Evolutionary conservation across 148 eudicot genomes (phyloP).

Genomic region (Nyssa sinensis): DNA sequence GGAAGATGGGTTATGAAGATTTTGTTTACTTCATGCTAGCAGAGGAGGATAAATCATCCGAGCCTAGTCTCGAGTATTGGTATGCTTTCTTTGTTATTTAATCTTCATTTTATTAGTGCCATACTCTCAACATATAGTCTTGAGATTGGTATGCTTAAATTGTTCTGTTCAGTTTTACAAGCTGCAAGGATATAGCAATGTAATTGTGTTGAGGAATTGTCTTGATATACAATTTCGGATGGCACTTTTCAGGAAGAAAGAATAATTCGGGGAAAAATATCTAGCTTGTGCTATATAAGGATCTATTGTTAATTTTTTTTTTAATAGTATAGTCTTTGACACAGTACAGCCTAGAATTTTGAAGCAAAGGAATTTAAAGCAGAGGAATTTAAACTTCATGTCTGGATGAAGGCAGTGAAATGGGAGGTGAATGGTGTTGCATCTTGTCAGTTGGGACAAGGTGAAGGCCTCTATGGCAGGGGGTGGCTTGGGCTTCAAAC

Average conservation of each 20-base stretch:
- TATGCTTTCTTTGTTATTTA: not conserved
- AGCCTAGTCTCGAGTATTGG: slow-evolving; percentile 29
- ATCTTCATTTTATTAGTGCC: not conserved
- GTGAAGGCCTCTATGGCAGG: too few species aligned
- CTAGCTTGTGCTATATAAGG: not conserved
- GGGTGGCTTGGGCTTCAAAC: too few species aligned
- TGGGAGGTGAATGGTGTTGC: too few species aligned
- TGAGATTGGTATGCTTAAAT: not conserved
- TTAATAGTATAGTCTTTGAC: not conserved
- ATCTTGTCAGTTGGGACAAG: too few species aligned
- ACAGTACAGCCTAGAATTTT: not conserved
- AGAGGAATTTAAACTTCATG: not conserved
- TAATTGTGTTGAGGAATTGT: not conserved
- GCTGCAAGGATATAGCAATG: not conserved
- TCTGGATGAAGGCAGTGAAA: too few species aligned
- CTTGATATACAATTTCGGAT: not conserved
- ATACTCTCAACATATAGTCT: not conserved
- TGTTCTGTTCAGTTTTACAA: not conserved
- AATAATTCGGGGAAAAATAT: not conserved
- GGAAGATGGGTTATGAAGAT: slow-evolving; percentile 29
- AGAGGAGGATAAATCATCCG: slow-evolving; percentile 26
- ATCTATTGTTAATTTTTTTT: too few species aligned
- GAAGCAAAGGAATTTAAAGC: not conserved
- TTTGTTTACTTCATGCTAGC: slow-evolving; percentile 27
- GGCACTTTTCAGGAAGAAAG: not conserved